Conservation (phyloP, 768 basidiomycete genomes). For the Tulasnella sp. region DNA sequence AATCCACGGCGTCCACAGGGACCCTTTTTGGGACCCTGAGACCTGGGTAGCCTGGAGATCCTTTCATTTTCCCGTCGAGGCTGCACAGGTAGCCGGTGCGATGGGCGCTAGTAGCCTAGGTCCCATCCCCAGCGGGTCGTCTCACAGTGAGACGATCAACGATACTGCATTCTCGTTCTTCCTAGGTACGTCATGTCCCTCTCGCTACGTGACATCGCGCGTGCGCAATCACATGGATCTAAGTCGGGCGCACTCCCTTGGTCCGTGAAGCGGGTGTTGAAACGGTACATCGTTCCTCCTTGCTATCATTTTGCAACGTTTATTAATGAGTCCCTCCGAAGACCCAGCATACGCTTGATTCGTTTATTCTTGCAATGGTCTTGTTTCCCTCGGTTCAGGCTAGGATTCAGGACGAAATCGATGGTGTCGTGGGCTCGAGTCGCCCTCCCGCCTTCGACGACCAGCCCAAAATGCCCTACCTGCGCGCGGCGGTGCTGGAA, state of each 20-base stretch:
- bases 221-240: too few relatives aligned
- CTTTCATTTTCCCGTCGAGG: too few relatives aligned
- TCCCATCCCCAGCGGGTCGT: too few relatives aligned
- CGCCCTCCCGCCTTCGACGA: slow-evolving; percentile 36
- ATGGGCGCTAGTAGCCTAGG: too few relatives aligned
- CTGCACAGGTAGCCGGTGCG: too few relatives aligned
- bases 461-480: slow-evolving; percentile 31
- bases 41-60: too few relatives aligned
- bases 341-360: neutral
- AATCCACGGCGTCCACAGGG: too few relatives aligned
- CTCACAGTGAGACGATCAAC: neutral
- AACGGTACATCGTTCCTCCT: neutral
- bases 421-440: slow-evolving; percentile 35
- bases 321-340: neutral
- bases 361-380: slow-evolving; percentile 36
- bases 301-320: neutral
- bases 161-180: neutral
- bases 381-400: slow-evolving; percentile 42
- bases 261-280: neutral
- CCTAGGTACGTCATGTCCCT: neutral
- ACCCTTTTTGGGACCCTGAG: too few relatives aligned
- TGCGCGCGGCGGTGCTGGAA: slow-evolving; percentile 32
- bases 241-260: neutral
- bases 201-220: too few relatives aligned
- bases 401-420: slow-evolving; percentile 42